Conservation (phyloP, 208 protist genomes). For the Crithidia brevicula region DNA sequence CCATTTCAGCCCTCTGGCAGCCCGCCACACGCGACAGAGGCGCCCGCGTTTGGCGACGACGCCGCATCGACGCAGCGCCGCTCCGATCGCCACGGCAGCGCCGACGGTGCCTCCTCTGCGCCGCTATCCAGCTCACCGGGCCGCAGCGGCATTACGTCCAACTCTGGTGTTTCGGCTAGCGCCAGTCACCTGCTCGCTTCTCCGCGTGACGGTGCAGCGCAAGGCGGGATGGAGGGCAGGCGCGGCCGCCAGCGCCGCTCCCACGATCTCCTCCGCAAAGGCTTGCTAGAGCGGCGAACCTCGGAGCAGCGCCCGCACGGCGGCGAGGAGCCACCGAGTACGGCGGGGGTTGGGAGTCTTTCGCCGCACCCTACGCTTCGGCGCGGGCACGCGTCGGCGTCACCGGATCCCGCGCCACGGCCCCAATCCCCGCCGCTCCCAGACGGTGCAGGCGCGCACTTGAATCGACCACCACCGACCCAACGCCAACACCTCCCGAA, state of each 20-base stretch:
- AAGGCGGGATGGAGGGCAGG: not conserved
- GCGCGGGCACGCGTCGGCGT: not conserved
- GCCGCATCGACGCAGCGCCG: not conserved
- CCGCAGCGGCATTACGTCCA: not conserved
- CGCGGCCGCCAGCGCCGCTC: conserved; percentile 24
- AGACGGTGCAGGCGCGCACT: not conserved
- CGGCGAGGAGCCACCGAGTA: not conserved
- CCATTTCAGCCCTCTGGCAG: no score
- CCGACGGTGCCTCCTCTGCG: not conserved
- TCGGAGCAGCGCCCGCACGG: not conserved
- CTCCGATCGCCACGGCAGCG: not conserved
- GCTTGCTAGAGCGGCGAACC: conserved; percentile 16
- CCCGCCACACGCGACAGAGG: no score
- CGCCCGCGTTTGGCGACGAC: no score
- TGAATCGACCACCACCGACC: not conserved
- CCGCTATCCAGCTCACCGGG: not conserved
- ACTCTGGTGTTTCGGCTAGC: not conserved
- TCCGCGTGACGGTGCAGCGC: not conserved
- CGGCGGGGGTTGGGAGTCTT: not conserved
- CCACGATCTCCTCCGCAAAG: conserved; percentile 35
- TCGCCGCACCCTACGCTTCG: not conserved
- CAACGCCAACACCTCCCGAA: conserved; percentile 20
- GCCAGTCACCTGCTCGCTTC: not conserved
- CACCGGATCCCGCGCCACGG: not conserved
- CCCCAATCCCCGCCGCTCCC: no score